Evolutionary conservation across 2,329 filamentous ascomycete species (phyloP).

Genomic region (Sclerotinia subarctica): DNA sequence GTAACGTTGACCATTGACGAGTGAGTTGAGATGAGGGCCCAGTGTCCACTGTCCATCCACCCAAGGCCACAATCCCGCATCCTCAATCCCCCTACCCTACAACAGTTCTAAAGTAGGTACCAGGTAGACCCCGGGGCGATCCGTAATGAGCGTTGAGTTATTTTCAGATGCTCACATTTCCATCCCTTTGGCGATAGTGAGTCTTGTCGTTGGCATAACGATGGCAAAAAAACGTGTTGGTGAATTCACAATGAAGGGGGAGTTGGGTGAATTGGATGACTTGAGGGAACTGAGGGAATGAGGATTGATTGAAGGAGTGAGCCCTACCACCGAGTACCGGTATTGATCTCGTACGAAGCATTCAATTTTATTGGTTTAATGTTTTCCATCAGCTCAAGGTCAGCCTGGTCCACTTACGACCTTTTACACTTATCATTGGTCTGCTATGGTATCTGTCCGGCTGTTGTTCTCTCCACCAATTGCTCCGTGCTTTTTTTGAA

Average conservation of each 20-base stretch:
- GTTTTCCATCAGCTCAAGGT: conserved; percentile 8
- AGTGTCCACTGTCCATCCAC: neutral
- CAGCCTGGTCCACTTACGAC: neutral
- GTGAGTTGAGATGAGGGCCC: conserved; percentile 2
- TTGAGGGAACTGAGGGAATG: conserved; percentile 3
- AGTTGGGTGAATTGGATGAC: neutral
- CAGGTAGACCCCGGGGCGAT: neutral
- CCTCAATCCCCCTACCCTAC: conserved; percentile 6
- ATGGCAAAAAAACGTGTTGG: neutral
- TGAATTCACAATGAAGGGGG: neutral
- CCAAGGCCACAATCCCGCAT: conserved; percentile 5
- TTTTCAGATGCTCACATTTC: neutral
- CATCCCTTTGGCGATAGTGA: neutral
- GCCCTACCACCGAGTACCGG: conserved; percentile 8
- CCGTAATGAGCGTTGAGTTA: conserved; percentile 9
- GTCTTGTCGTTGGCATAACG: neutral
- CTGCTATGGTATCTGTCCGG: neutral
- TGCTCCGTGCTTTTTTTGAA: neutral
- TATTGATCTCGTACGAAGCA: neutral
- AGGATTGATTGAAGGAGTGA: conserved; percentile 12
- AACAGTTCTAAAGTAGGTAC: neutral
- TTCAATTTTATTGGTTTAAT: conserved; percentile 4
- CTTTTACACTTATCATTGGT: neutral
- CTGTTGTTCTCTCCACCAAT: neutral
- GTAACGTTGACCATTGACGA: conserved; percentile 9